Evolutionary conservation across 2,329 filamentous ascomycete species (phyloP), one percentile per base, ranked within the genome.

Genomic region (Xylaria sp.): DNA sequence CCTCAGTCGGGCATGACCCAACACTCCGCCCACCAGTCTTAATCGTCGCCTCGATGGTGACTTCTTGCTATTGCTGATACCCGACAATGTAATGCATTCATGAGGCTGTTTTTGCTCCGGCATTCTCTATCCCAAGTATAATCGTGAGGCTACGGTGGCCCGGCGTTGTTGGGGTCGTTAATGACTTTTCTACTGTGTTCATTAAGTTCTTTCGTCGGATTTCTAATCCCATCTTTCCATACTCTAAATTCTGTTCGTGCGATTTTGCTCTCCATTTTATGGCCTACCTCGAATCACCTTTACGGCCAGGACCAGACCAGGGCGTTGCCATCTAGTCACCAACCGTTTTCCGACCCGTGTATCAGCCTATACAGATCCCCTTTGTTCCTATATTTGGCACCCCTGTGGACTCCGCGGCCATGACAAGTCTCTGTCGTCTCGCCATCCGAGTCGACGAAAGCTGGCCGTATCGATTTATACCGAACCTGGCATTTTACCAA

Each of bases 1-100:
- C 83, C 88, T 57, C 87, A 90, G 73, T 81, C 83, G 65, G 86
- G 89, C 68, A 90, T 94, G 83, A 88, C 89, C 59, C 89, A 91
- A 70, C 90, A 91, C 77, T 87, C 90, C 70, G 88, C 90, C 66
- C 90, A 92, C 75, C 88, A 90, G 76, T 87, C 88, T 76, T 91
- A 79, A 79, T 70, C 60, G 66, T 67, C 63, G 55, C 65, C 67
- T 60, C 59, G 59, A 64, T 54, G 63, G 68, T 68, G 68, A 71
- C 67, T 70, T 72, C 66, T 63, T 70, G 68, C 69, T 70, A 70
- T 69, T 66, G 60, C 67, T 76, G 78, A 85, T 84, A 83, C 82
- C 82, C 80, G 23, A 78, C 76, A 79, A 79, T 78, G 78, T 79
- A 79, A 81, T 81, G 79, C 76, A 79, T 78, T 74, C 70, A 72